Percentiles rank a stretch among this genome's conserved stretches.
phyloP scores from a whole-genome alignment of 306 rosid species.

The Begonia fuchsioides region DNA sequence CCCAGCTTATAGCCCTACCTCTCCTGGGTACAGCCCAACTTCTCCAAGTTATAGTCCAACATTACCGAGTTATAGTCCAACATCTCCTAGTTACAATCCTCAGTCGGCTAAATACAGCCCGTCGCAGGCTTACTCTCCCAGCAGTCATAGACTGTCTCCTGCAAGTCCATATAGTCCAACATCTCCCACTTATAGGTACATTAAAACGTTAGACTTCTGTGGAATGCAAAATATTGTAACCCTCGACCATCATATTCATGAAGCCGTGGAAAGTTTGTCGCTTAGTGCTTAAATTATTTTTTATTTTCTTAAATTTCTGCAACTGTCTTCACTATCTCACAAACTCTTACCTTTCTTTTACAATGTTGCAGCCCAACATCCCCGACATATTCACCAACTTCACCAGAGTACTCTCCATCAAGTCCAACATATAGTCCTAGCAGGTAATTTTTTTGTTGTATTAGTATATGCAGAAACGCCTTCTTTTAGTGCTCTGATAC shows the following conservation, averaged over 20 bases:
- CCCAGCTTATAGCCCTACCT: conserved; percentile 51
- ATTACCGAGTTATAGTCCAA: conserved; percentile 57
- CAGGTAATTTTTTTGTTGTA: conserved; percentile 34
- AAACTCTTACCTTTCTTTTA: neutral
- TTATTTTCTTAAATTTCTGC: conserved; percentile 1
- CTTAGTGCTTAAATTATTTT: conserved; percentile 4
- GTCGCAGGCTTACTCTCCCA: conserved; percentile 83
- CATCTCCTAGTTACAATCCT: conserved; percentile 87
- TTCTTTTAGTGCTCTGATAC: too few species aligned
- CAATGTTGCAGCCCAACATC: conserved; percentile 86
- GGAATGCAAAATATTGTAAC: neutral
- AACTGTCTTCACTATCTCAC: conserved; percentile 9
- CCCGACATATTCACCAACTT: conserved; percentile 94
- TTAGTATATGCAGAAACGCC: too few species aligned
- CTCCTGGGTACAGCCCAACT: conserved; percentile 57
- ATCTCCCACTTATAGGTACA: conserved; percentile 86
- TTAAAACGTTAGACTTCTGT: conserved; percentile 4
- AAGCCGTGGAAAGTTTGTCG: neutral
- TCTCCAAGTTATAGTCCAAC: conserved; percentile 62
- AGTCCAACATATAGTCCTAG: conserved; percentile 96
- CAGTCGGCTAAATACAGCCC: conserved; percentile 95
- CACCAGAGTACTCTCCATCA: conserved; percentile 91
- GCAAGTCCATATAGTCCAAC: conserved; percentile 98
- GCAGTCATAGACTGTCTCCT: conserved; percentile 89
- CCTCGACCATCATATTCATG: neutral